A percentile compares a stretch with the other conserved stretches of the same genome.
These are phyloP conservation scores for Exidia glandulosa DNA, from an alignment of 768 basidiomycete genomes.

Conservation along the genomic window DNA sequence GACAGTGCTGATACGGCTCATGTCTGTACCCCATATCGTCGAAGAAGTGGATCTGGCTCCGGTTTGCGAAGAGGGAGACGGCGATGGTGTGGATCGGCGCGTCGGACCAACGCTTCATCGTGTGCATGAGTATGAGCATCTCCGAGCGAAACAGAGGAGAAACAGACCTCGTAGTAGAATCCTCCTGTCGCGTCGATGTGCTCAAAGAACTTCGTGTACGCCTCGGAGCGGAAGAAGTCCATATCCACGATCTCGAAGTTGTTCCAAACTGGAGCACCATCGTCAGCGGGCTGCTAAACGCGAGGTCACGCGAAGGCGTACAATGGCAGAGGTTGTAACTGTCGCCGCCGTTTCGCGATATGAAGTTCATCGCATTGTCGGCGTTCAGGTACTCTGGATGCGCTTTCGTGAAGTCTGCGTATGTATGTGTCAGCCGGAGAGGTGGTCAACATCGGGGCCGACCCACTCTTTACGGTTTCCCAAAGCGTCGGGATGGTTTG, in stretches of 20 bases:
- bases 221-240: conserved; percentile 28
- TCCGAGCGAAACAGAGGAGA: neutral
- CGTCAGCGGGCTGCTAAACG: neutral
- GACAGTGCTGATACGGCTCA: conserved; percentile 45
- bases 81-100: conserved; percentile 41
- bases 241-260: conserved; percentile 35
- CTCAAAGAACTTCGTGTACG: conserved; percentile 33
- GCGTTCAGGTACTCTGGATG: conserved; percentile 50
- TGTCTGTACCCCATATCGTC: conserved; percentile 57
- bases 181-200: conserved; percentile 30
- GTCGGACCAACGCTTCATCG: conserved; percentile 28
- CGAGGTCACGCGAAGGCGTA: conserved; percentile 22
- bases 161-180: conserved; percentile 25
- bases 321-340: conserved; percentile 73
- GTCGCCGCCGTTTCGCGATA: conserved; percentile 58
- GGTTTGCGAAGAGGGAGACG: conserved; percentile 34
- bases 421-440: conserved; percentile 9
- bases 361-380: conserved; percentile 60
- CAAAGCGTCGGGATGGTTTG: conserved; percentile 70
- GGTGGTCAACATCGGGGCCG: conserved; percentile 9
- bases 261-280: conserved; percentile 24
- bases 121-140: neutral
- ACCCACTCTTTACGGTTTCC: conserved; percentile 51
- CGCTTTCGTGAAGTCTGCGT: conserved; percentile 53
- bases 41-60: conserved; percentile 63